Conservation (phyloP, 768 basidiomycete genomes). For the Rhizopogon rudus region DNA sequence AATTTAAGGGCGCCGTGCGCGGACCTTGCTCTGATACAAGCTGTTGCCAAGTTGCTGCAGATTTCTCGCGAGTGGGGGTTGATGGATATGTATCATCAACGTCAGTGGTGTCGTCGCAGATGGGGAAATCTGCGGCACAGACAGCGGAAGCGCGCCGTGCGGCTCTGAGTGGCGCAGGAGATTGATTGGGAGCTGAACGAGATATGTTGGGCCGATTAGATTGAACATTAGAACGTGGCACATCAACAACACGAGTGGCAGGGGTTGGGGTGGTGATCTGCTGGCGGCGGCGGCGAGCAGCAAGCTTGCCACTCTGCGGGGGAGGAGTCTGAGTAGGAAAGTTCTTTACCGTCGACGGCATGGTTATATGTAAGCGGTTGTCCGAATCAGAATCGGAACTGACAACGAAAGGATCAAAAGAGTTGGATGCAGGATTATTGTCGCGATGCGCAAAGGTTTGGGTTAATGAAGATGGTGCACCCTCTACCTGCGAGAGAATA, state of each 20-base stretch:
- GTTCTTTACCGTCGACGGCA: conserved; percentile 16
- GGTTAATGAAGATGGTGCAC: conserved; percentile 20
- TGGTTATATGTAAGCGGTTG: conserved; percentile 29
- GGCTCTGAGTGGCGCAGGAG: conserved; percentile 27
- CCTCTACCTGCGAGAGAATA: conserved; percentile 63
- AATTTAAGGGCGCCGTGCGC: conserved; percentile 47
- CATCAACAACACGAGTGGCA: conserved; percentile 40
- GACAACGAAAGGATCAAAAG: conserved; percentile 45
- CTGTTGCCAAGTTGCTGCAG: conserved; percentile 27
- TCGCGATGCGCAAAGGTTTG: conserved; percentile 21
- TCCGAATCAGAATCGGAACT: conserved; percentile 41
- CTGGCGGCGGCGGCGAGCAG: conserved; percentile 52
- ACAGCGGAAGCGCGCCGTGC: conserved; percentile 29
- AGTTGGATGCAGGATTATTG: conserved; percentile 32
- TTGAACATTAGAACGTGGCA: conserved; percentile 31
- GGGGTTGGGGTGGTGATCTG: conserved; percentile 33
- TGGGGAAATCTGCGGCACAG: conserved; percentile 44
- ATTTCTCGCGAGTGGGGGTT: conserved; percentile 48
- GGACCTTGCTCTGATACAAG: conserved; percentile 36
- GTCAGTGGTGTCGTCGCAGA: conserved; percentile 71
- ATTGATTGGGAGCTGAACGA: conserved; percentile 48
- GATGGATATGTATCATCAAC: conserved; percentile 39
- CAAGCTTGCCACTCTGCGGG: conserved; percentile 53
- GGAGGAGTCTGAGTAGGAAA: conserved; percentile 23
- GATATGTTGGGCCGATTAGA: conserved; percentile 30